Evolutionary conservation across 148 eudicot species (phyloP).

Genomic region (Cornus florida): DNA sequence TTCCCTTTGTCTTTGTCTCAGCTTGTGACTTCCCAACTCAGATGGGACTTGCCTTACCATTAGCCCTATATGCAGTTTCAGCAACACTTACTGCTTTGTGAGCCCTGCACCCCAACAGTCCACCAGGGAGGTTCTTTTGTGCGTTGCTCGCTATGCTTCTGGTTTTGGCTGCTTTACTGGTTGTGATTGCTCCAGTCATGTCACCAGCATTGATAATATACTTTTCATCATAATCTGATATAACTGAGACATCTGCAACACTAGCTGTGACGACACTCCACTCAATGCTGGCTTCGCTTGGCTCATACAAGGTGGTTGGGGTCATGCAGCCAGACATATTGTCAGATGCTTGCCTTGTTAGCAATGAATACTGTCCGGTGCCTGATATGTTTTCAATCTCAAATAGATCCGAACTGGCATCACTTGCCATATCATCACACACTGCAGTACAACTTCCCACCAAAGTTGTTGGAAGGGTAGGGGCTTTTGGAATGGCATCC

Average conservation of each 20-base stretch:
- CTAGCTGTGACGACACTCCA: constrained; percentile 70
- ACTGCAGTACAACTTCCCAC: constrained; percentile 16
- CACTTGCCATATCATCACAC: constrained; percentile 57
- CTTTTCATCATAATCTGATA: constrained; percentile 34
- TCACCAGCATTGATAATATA: constrained; percentile 2
- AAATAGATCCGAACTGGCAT: constrained; percentile 80
- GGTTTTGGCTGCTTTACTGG: constrained; percentile 1
- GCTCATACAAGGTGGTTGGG: constrained; percentile 37
- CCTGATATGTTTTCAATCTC: constrained; percentile 54
- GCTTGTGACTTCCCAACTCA: not conserved
- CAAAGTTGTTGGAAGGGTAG: constrained; percentile 15
- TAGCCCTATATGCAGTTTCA: constrained; percentile 20
- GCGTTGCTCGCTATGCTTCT: constrained; percentile 2
- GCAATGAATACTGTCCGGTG: constrained; percentile 8
- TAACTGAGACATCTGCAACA: constrained; percentile 39
- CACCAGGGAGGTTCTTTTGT: constrained; percentile 20
- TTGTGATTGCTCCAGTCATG: not conserved
- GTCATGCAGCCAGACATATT: constrained; percentile 27
- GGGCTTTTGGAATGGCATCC: constrained; percentile 77
- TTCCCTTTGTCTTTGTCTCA: not conserved
- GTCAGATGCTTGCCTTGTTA: constrained; percentile 24
- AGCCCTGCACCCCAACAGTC: constrained; percentile 52
- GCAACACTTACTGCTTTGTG: constrained; percentile 59
- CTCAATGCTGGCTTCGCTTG: constrained; percentile 67
- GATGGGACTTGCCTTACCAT: constrained; percentile 8